Conservation (phyloP, 108 stramenopile species). For the Cyclotella choctawhatcheeana region DNA sequence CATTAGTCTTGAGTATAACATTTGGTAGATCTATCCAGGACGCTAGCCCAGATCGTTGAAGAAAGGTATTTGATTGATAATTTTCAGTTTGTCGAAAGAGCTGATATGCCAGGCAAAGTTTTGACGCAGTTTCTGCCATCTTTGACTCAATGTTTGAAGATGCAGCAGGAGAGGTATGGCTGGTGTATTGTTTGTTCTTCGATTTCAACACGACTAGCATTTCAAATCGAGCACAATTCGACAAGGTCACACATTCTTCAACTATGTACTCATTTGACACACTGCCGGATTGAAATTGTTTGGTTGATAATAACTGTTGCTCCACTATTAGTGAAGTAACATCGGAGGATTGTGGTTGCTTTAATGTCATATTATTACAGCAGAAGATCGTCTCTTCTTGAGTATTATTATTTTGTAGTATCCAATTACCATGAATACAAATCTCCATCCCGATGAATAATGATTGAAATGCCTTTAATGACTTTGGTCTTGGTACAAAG, state of each 20-base stretch:
- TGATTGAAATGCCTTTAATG: conserved; percentile 57
- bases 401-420: too few relatives aligned
- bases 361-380: too few relatives aligned
- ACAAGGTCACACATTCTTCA: conserved; percentile 68
- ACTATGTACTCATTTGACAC: conserved; percentile 18
- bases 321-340: too few relatives aligned
- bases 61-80: conserved; percentile 30
- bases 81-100: conserved; percentile 32
- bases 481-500: conserved; percentile 79
- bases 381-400: conserved; percentile 7
- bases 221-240: conserved; percentile 82
- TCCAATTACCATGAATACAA: conserved; percentile 4
- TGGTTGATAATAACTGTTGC: neutral
- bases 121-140: conserved; percentile 26
- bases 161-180: neutral
- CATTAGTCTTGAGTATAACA: neutral
- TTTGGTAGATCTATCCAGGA: conserved; percentile 52
- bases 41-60: conserved; percentile 39
- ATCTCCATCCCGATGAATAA: conserved; percentile 47
- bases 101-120: conserved; percentile 35
- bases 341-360: too few relatives aligned
- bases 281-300: conserved; percentile 4
- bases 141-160: neutral
- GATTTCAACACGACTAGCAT: conserved; percentile 45
- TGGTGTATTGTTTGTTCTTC: neutral